Base-by-base conservation (phyloP, 495 filamentous ascomycete species). In the Aspergillus heteromorphus region DNA sequence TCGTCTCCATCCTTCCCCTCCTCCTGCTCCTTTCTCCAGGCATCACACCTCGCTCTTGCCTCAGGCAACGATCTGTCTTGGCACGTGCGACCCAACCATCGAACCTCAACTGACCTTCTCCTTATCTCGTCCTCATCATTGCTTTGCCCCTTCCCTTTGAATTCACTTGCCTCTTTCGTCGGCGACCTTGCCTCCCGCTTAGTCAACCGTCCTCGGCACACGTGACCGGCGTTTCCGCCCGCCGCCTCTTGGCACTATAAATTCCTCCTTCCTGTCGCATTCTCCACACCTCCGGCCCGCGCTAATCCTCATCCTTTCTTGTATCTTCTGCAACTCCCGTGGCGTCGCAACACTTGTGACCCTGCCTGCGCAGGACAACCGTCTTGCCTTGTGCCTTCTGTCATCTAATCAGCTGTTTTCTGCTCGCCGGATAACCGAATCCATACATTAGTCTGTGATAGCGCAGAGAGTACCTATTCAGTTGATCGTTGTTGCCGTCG, bases 191-290 rank as follows among this genome's bases (percentile, higher is more conserved):
- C 49, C 38, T 58, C 49, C 55, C 43, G 61, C 54, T 64, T 58
- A 65, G 59, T 64, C 64, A 65, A 49, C 45, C 45, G 29, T 42
- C 59, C 55, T 61, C 65, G 61, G 55, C 63, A 48, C 74, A 77
- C 74, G 74, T 77, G 73, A 77, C 52, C 21, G 43, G 21, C 23
- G 16, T 47, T 29, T 36, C 40, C 31, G 31, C 20, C 45, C 56
- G 62, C 65, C 65, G 65, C 65, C 63, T 69, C 74, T 74, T 75
- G 73, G 74, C 74, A 63, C 58, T 71, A 77, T 77, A 75, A 73
- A 75, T 65, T 63, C 61, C 51, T 60, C 23, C 57, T 60, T 59
- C 60, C 60, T 67, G 65, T 76, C 71, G 73, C 73, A 75, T 76
- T 74, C 72, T 76, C 72, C 72, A 76, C 71, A 67, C 60, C 21